Base-by-base conservation (phyloP, 2,329 filamentous ascomycete genomes). In the Blastomyces silverae region DNA sequence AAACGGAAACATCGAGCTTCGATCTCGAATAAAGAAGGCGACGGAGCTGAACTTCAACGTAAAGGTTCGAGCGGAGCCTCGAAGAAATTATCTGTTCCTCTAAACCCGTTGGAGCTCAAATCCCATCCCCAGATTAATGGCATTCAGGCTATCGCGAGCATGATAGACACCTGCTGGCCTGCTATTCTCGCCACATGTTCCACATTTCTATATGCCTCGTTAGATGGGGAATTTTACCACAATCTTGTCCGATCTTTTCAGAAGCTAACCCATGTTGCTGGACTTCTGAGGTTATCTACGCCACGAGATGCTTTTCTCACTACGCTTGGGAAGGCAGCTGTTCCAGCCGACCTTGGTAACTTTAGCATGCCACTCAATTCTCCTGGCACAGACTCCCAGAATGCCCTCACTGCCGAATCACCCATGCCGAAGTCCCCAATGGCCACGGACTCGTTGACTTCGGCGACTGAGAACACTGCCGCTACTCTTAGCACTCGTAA, bases 221-320 rank as follows among this genome's bases (percentile, higher is more conserved):
- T 99, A 3, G 94, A 99, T 73, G 89, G 91, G 0, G 92, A 97
- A 63, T 97, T 94, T 70, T 99, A 97, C 71, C 92, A 97, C 69
- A 87, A 89, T 11, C 81, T 99, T 1, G 93, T 99, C 31, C 86
- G 94, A 69, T 90, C 93, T 0, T 96, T 97, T 70, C 94, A 99
- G 72, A 92, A 95, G 69, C 90, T 99, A 71, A 90, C 94, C 0
- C 95, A 99, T 74, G 93, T 97, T 2, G 91, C 94, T 50, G 95
- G 94, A 5, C 81, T 99, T 58, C 79, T 99, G 10, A 87, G 92
- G 67, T 84, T 97, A 11, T 81, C 84, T 15, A 97, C 93, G 0
- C 92, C 94, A 0, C 84, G 94, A 68, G 94, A 99, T 80, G 94
- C 94, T 0, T 95, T 99, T 71, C 81, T 99, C 44, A 97, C 94